Evolutionary conservation across 345 rosid species (phyloP).

Genomic region (Brassica rapa): DNA sequence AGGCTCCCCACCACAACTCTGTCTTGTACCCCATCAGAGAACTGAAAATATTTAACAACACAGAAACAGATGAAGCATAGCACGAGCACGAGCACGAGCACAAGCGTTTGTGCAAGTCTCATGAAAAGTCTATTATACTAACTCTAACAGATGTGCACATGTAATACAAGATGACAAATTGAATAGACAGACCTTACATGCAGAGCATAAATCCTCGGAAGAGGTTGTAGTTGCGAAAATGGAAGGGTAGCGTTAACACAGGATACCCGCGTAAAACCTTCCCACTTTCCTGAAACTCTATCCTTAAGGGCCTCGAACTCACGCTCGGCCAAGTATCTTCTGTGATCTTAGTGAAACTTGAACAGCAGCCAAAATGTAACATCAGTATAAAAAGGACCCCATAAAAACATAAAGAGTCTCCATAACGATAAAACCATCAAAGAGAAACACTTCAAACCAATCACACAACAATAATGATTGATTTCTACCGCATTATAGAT

Average conservation of each 20-base stretch:
- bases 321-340: slow-evolving; percentile 68
- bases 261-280: slow-evolving; percentile 68
- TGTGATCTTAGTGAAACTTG: slow-evolving; percentile 88
- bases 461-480: neutral
- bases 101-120: no score
- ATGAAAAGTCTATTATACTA: neutral
- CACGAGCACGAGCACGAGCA: no score
- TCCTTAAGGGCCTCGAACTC: slow-evolving; percentile 92
- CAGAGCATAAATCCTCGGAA: slow-evolving; percentile 56
- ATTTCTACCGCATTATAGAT: neutral
- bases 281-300: slow-evolving; percentile 68
- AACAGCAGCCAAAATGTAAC: slow-evolving; percentile 42
- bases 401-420: no score
- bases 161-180: neutral
- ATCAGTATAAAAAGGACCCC: slow-evolving; percentile 31
- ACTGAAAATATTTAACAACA: no score
- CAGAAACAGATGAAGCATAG: no score
- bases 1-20: slow-evolving; percentile 87
- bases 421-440: neutral
- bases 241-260: slow-evolving; percentile 90
- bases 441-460: neutral
- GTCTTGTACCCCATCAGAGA: slow-evolving; percentile 59
- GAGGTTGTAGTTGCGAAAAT: slow-evolving; percentile 45
- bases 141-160: neutral
- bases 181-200: slow-evolving; percentile 81